Evolutionary conservation across 2,329 filamentous ascomycete species (phyloP).

Genomic region (Neonectria faginata): DNA sequence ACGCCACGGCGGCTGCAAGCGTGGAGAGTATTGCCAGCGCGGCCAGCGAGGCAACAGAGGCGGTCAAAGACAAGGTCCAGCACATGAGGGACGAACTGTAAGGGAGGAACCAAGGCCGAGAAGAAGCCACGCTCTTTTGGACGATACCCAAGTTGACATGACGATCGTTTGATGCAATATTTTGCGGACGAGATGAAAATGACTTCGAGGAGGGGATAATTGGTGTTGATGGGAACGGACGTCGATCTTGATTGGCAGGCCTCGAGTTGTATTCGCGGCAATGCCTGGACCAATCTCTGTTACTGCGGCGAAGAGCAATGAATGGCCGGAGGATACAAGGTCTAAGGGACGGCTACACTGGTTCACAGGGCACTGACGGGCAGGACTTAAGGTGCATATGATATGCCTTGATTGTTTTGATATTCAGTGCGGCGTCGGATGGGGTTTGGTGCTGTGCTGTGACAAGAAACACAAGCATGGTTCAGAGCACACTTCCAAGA

Average conservation of each 20-base stretch:
- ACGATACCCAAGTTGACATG: conserved; percentile 47
- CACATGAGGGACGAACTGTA: conserved; percentile 57
- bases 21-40: conserved; percentile 57
- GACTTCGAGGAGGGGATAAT: conserved; percentile 25
- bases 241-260: conserved; percentile 33
- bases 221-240: conserved; percentile 41
- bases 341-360: conserved; percentile 1
- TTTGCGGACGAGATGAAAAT: conserved; percentile 5
- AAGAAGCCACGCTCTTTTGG: conserved; percentile 39
- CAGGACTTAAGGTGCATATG: conserved; percentile 23
- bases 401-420: conserved; percentile 21
- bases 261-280: conserved; percentile 25
- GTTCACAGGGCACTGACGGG: conserved; percentile 12
- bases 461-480: conserved; percentile 11
- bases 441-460: conserved; percentile 19
- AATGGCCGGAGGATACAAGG: conserved; percentile 7
- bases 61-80: conserved; percentile 54
- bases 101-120: conserved; percentile 24
- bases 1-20: conserved; percentile 73
- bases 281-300: conserved; percentile 21
- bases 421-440: conserved; percentile 25
- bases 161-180: conserved; percentile 44
- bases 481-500: conserved; percentile 20
- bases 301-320: background rate
- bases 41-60: conserved; percentile 56